phyloP scores from a whole-genome alignment of 108 stramenopile species.

The Discostella pseudostelligera region DNA sequence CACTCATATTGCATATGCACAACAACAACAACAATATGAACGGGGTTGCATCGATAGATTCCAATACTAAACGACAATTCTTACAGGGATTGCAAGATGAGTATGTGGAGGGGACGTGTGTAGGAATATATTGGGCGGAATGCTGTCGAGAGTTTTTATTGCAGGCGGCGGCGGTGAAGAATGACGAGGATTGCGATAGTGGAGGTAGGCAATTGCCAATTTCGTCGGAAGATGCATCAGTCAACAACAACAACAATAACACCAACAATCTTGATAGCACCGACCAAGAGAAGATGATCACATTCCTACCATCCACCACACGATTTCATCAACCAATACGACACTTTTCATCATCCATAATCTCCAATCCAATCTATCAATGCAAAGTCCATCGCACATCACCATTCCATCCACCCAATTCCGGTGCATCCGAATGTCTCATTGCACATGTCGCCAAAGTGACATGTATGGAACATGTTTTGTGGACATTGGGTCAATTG shows the following conservation, averaged over 20 bases:
- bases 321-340: slow-evolving; percentile 41
- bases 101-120: slow-evolving; percentile 44
- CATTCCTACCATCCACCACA: background rate
- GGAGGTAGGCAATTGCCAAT: too few relatives aligned
- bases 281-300: too few relatives aligned
- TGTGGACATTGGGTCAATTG: slow-evolving; percentile 54
- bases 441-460: slow-evolving; percentile 64
- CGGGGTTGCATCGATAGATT: slow-evolving; percentile 12
- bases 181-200: too few relatives aligned
- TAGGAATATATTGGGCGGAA: slow-evolving; percentile 64
- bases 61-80: slow-evolving; percentile 22
- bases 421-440: slow-evolving; percentile 54
- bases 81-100: slow-evolving; percentile 46
- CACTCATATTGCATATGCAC: too few relatives aligned
- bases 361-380: slow-evolving; percentile 41
- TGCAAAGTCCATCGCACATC: slow-evolving; percentile 28
- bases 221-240: too few relatives aligned
- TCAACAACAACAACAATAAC: too few relatives aligned
- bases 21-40: too few relatives aligned
- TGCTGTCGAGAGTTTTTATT: slow-evolving; percentile 45
- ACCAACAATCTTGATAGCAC: too few relatives aligned
- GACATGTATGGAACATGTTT: slow-evolving; percentile 57
- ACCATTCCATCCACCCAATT: slow-evolving; percentile 69
- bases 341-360: slow-evolving; percentile 39
- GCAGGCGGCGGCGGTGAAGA: too few relatives aligned